Evolutionary conservation across 768 basidiomycete genomes (phyloP), one percentile per base, ranked within the genome.

Genomic region (Mrakia gelida): DNA sequence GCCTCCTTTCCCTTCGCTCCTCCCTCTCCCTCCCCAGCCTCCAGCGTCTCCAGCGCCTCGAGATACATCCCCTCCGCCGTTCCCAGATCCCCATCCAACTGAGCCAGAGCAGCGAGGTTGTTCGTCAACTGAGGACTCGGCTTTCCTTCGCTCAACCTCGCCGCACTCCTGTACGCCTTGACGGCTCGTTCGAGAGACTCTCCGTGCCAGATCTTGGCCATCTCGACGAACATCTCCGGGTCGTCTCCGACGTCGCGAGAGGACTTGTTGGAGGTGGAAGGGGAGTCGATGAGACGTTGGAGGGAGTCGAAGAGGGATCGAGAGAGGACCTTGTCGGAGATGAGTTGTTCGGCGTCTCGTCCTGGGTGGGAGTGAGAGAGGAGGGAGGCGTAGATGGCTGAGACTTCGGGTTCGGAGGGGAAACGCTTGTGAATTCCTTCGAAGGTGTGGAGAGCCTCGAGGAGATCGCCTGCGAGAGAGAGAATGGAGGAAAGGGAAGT

Each of bases 141-240:
- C 10, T 76, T 77, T 71, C 84, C 83, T 13, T 79, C 82, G 8
- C 71, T 70, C 34, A 32, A 80, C 23, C 73, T 73, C 4, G 81
- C 80, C 0, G 94, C 93, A 72, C 93, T 91, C 79, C 88, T 88
- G 74, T 94, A 87, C 2, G 92, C 92, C 78, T 88, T 89, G 6
- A 88, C 86, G 75, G 92, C 90, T 72, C 91, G 89, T 38, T 92
- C 92, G 21, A 91, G 80, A 82, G 87, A 90, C 21, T 95, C 92
- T 4, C 88, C 90, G 81, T 92, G 92, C 92, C 94, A 98, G 75
- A 97, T 84, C 67, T 90, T 89, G 16, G 94, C 94, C 79, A 98
- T 90, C 83, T 98, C 95, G n/a, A 91, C 85, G 80, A 93, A 91
- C 88, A 98, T 89, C 79, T 96, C 92, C 73, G 92, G 86, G 81